These are phyloP conservation scores for Cercospora nicotianae DNA, from an alignment of 2,329 filamentous ascomycete genomes.

Conservation along the genomic window DNA sequence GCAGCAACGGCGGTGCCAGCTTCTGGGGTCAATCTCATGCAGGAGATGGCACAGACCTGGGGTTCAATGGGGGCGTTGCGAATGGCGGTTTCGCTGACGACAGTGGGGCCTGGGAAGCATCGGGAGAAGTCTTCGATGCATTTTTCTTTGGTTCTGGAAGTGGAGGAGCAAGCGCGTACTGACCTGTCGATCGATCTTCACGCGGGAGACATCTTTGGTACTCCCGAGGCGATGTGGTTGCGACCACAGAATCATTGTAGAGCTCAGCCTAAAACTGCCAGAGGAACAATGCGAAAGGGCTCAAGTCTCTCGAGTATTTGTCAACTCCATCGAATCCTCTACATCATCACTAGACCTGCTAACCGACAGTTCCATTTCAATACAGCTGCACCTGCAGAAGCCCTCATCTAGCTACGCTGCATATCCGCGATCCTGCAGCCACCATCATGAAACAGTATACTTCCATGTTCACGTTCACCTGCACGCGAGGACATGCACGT, in stretches of 20 bases:
- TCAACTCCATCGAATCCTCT: neutral
- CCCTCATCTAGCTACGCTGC: neutral
- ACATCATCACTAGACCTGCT: neutral
- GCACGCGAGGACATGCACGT: neutral
- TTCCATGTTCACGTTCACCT: neutral
- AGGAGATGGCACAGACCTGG: constrained; percentile 56
- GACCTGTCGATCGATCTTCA: neutral
- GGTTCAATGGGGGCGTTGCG: constrained; percentile 45
- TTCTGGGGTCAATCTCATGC: constrained; percentile 20
- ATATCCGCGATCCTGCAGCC: neutral
- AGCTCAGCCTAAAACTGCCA: neutral
- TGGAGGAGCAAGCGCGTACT: constrained; percentile 16
- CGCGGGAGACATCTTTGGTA: neutral
- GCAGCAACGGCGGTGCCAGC: constrained; percentile 4
- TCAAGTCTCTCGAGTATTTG: neutral
- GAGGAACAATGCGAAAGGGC: neutral
- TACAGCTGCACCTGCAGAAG: neutral
- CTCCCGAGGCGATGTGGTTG: neutral
- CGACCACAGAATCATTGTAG: neutral
- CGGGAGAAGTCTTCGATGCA: constrained; percentile 60
- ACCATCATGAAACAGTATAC: neutral
- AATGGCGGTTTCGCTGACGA: constrained; percentile 23
- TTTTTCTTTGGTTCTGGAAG: constrained; percentile 65
- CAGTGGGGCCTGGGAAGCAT: constrained; percentile 56
- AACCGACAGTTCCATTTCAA: neutral